Evolutionary conservation across 2,329 filamentous ascomycete genomes (phyloP).

Genomic region (Fusarium sp.): DNA sequence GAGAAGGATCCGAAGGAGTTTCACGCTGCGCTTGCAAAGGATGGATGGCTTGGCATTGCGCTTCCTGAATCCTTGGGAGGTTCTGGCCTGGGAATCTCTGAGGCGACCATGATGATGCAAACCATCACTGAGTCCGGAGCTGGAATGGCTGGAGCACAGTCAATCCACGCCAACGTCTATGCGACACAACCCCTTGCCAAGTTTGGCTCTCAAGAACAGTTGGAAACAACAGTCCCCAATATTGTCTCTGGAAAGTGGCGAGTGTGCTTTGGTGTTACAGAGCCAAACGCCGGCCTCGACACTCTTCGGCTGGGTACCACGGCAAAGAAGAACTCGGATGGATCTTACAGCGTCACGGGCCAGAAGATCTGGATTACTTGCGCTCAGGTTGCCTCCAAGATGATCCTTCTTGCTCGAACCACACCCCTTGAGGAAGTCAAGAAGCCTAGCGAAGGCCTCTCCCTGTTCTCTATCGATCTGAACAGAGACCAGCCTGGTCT

Average conservation of each 20-base stretch:
- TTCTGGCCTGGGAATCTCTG: slow-evolving; percentile 80
- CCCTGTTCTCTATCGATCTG: slow-evolving; percentile 84
- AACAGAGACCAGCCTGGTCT: slow-evolving; percentile 70
- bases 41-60: slow-evolving; percentile 86
- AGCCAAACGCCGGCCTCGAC: slow-evolving; percentile 83
- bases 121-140: slow-evolving; percentile 83
- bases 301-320: slow-evolving; percentile 77
- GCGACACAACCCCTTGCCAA: slow-evolving; percentile 80
- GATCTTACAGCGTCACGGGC: slow-evolving; percentile 75
- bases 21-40: slow-evolving; percentile 78
- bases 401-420: slow-evolving; percentile 85
- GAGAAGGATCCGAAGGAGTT: slow-evolving; percentile 80
- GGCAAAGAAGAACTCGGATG: slow-evolving; percentile 66
- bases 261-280: slow-evolving; percentile 87
- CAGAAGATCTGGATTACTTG: slow-evolving; percentile 94
- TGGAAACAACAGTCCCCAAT: slow-evolving; percentile 72
- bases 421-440: slow-evolving; percentile 74
- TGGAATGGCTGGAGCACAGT: slow-evolving; percentile 78
- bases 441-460: slow-evolving; percentile 81
- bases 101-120: slow-evolving; percentile 90
- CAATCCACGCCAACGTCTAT: slow-evolving; percentile 76
- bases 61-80: slow-evolving; percentile 81
- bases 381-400: slow-evolving; percentile 83
- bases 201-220: slow-evolving; percentile 76
- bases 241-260: slow-evolving; percentile 79